Evolutionary conservation across 768 basidiomycete species (phyloP), one percentile per base, ranked within the genome.

Genomic region (Hydnum rufescens): DNA sequence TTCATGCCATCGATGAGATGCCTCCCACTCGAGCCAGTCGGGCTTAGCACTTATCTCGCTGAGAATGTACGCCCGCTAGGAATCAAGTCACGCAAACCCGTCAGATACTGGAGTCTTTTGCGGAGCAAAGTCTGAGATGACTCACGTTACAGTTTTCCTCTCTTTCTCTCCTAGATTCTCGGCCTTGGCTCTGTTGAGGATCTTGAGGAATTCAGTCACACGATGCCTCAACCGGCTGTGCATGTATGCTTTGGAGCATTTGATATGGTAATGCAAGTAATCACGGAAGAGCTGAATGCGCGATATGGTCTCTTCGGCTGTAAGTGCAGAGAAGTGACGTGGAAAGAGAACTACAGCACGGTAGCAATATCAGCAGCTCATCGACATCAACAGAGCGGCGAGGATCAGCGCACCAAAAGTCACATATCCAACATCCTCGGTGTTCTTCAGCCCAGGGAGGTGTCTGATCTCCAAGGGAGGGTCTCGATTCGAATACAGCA

Each of bases 201-300:
- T 79, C 66, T 89, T 89, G 67, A 88, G 84, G 72, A 99, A 97
- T 66, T 95, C 88, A 1, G 83, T 76, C 8, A 95, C 95, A 5
- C 95, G 78, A 59, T 82, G 74, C 55, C 95, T 74, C 89, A 97
- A 92, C 43, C 95, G 74, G 2, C 88, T 92, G 67, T 97, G 93
- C 88, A 99, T 93, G 68, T 99, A 97, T 0, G 93, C 95, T 66
- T 96, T 96, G 51, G 82, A 90, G 64, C 89, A 92, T 61, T 93
- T 97, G 74, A 99, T 95, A 63, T 97, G 93, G 66, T 97, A 97
- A 67, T 99, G 95, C n/a, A 99, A 71, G 63, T 96, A 96, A 65
- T 96, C 89, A 53, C 95, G 77, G 82, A 99, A 97, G 25, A 93
- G 71, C 64, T 96, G 88, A 60, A 97, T 84, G 60, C 88, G 88